phyloP scores from a whole-genome alignment of 1,284 basidiomycete species.

The Phlebopus sp. region DNA sequence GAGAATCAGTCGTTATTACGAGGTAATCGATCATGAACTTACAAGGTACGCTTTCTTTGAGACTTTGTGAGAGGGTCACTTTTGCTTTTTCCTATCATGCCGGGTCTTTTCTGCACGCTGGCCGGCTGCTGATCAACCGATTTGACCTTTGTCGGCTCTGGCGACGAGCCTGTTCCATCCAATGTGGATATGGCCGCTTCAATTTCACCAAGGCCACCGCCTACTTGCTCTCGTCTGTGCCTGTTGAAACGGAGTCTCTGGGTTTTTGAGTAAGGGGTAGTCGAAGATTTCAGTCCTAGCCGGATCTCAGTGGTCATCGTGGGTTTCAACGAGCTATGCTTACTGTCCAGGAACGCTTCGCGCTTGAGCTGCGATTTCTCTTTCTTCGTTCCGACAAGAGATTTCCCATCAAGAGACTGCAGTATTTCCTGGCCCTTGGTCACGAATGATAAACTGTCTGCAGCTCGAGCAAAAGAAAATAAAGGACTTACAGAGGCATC shows the following conservation, averaged over 20 bases:
- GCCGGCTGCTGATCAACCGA: constrained; percentile 8
- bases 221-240: constrained; percentile 68
- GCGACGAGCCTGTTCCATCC: constrained; percentile 34
- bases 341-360: constrained; percentile 67
- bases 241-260: constrained; percentile 69
- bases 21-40: constrained; percentile 32
- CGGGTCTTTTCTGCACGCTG: constrained; percentile 33
- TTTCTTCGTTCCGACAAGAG: constrained; percentile 49
- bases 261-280: constrained; percentile 71
- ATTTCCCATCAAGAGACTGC: constrained; percentile 17
- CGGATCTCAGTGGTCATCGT: background rate
- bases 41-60: constrained; percentile 73
- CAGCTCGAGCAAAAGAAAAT: background rate
- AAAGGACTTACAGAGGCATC: constrained; percentile 38
- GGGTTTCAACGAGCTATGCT: constrained; percentile 11
- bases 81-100: constrained; percentile 71
- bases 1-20: constrained; percentile 4
- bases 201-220: constrained; percentile 58
- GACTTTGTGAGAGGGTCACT: constrained; percentile 55
- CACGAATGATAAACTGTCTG: background rate
- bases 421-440: constrained; percentile 47
- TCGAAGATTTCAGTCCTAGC: constrained; percentile 53
- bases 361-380: constrained; percentile 66
- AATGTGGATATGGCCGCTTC: constrained; percentile 53
- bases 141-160: constrained; percentile 22